phyloP scores from a whole-genome alignment of 306 rosid species.

The Cotoneaster glaucophyllus region DNA sequence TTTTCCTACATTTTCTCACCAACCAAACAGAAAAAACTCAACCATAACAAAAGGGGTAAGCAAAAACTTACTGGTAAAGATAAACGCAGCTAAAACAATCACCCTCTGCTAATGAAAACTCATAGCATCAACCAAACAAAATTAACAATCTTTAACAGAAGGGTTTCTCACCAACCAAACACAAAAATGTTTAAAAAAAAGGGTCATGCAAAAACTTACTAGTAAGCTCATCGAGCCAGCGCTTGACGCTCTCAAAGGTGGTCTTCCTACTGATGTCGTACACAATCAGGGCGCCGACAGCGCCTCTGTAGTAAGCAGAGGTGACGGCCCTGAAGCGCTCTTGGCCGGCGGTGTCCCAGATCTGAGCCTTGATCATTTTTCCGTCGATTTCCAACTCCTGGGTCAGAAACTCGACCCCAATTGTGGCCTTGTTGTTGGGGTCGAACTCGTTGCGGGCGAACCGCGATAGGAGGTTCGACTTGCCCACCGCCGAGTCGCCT shows the following conservation, averaged over 20 bases:
- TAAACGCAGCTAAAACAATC: neutral
- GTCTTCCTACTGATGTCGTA: conserved; percentile 60
- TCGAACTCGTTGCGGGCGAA: conserved; percentile 88
- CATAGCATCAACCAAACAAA: neutral
- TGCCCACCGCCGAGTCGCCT: conserved; percentile 93
- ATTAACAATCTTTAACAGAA: neutral
- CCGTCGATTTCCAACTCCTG: conserved; percentile 79
- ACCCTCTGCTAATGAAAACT: neutral
- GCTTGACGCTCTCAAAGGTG: conserved; percentile 61
- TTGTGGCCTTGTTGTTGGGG: conserved; percentile 68
- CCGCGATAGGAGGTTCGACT: conserved; percentile 72
- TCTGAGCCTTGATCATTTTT: conserved; percentile 80
- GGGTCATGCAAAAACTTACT: conserved; percentile 30
- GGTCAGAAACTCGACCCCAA: conserved; percentile 88
- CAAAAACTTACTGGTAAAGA: conserved; percentile 35
- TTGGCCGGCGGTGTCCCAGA: conserved; percentile 99
- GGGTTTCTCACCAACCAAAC: neutral
- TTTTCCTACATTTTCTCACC: too few relatives aligned
- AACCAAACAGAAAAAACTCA: neutral
- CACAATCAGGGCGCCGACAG: conserved; percentile 74
- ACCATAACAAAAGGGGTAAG: neutral
- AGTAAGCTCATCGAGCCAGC: conserved; percentile 83
- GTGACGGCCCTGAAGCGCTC: conserved; percentile 90
- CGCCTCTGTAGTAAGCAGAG: conserved; percentile 95
- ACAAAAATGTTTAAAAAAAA: neutral